Percentiles rank a stretch among this genome's conserved stretches.
phyloP scores from a whole-genome alignment of 228 moss, liverwort and hornwort species.

The Sphagnum fallax region DNA sequence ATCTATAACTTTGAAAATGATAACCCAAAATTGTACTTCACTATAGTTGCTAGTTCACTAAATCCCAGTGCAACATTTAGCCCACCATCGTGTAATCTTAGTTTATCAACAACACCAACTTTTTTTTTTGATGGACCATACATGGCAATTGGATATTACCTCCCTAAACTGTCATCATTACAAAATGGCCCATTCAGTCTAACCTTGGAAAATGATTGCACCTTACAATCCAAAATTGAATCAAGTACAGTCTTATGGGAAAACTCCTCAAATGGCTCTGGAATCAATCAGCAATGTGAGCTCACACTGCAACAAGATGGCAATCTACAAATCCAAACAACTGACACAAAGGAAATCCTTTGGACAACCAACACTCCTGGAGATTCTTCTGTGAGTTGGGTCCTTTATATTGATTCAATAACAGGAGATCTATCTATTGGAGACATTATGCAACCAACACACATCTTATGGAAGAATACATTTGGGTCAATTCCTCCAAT shows the following conservation, averaged over 20 bases:
- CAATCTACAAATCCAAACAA: background rate
- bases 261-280: background rate
- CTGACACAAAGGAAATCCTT: too few relatives aligned
- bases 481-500: background rate
- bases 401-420: too few relatives aligned
- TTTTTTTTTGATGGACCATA: constrained; percentile 17
- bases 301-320: background rate
- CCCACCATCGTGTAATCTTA: constrained; percentile 15
- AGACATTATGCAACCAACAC: background rate
- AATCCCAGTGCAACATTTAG: too few relatives aligned
- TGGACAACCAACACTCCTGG: too few relatives aligned
- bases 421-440: too few relatives aligned
- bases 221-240: background rate
- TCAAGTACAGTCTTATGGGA: background rate
- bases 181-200: background rate
- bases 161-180: constrained; percentile 7
- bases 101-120: constrained; percentile 14
- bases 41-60: too few relatives aligned
- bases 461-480: background rate
- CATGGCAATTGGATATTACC: constrained; percentile 26
- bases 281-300: background rate
- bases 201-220: background rate
- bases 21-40: constrained; percentile 4
- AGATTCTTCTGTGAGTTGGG: too few relatives aligned
- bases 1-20: constrained; percentile 12